These are phyloP conservation scores for Chaetomium globosum DNA, from an alignment of 2,329 filamentous ascomycete species.

Conservation along the genomic window DNA sequence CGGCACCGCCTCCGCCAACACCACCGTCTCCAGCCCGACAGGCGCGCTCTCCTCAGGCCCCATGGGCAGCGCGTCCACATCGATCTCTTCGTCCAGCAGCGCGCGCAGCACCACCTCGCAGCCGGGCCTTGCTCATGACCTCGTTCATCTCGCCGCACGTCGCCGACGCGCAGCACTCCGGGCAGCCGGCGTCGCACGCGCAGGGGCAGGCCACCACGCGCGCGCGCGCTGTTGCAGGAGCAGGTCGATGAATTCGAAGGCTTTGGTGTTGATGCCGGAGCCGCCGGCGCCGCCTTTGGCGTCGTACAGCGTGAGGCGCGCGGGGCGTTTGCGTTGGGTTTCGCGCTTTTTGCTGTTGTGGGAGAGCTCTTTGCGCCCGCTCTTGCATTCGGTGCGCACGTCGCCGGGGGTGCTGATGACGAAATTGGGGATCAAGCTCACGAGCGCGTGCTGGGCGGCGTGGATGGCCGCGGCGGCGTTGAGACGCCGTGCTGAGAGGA, in stretches of 20 bases:
- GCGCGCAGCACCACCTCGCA: conserved; percentile 78
- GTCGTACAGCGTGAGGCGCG: conserved; percentile 90
- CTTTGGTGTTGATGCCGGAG: conserved; percentile 85
- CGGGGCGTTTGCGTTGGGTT: conserved; percentile 76
- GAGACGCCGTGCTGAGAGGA: conserved; percentile 70
- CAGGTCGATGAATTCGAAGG: conserved; percentile 87
- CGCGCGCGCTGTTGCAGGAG: conserved; percentile 74
- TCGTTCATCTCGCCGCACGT: conserved; percentile 82
- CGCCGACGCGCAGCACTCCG: conserved; percentile 87
- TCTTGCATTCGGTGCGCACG: conserved; percentile 92
- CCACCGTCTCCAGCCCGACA: conserved; percentile 78
- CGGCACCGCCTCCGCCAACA: conserved; percentile 70
- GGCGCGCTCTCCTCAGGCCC: conserved; percentile 72
- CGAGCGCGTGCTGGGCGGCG: conserved; percentile 87
- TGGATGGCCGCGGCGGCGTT: conserved; percentile 90
- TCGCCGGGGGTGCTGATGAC: conserved; percentile 89
- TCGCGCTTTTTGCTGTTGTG: conserved; percentile 46
- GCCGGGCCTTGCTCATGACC: conserved; percentile 89
- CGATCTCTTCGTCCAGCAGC: conserved; percentile 74
- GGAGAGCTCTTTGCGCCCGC: conserved; percentile 82
- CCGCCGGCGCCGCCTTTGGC: conserved; percentile 84
- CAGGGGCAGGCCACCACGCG: conserved; percentile 78
- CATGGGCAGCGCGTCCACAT: conserved; percentile 83
- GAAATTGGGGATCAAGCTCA: conserved; percentile 86
- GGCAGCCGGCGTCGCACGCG: conserved; percentile 75